Evolutionary conservation across 345 rosid species (phyloP).

Genomic region (Microthlaspi erraticum): DNA sequence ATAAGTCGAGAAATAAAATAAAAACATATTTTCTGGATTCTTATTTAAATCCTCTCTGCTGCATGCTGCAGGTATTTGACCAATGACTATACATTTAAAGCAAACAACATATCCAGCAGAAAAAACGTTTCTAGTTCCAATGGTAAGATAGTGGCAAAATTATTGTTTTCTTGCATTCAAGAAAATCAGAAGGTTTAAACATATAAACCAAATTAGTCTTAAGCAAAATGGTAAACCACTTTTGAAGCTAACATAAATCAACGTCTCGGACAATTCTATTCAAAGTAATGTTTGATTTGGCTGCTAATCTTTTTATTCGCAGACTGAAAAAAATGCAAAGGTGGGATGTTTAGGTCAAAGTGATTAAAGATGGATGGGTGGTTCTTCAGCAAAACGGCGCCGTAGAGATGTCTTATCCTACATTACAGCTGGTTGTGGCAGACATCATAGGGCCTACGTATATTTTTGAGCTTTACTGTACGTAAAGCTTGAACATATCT

Average conservation of each 20-base stretch:
- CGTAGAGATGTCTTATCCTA: slow-evolving; percentile 47
- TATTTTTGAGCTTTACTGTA: slow-evolving; percentile 36
- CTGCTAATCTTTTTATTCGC: not conserved
- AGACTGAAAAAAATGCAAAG: not conserved
- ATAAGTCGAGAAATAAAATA: not conserved
- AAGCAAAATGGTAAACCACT: too few species aligned
- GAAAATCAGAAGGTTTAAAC: too few species aligned
- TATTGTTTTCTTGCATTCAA: not conserved
- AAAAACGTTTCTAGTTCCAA: not conserved
- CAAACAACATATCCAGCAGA: slow-evolving; percentile 3
- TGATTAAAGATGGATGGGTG: slow-evolving; percentile 35
- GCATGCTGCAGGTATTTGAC: slow-evolving; percentile 39
- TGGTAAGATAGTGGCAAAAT: not conserved
- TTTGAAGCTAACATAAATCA: too few species aligned
- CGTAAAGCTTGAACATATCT: slow-evolving; percentile 33
- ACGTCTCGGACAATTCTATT: not conserved
- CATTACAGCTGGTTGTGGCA: slow-evolving; percentile 45
- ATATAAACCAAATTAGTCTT: too few species aligned
- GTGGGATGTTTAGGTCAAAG: slow-evolving; percentile 27
- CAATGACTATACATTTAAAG: slow-evolving; percentile 38
- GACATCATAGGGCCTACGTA: slow-evolving; percentile 44
- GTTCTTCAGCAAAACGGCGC: slow-evolving; percentile 47
- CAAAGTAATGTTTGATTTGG: not conserved
- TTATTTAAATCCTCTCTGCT: slow-evolving; percentile 21
- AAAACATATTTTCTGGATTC: too few species aligned